phyloP scores from a whole-genome alignment of 768 basidiomycete genomes.

The Omphalotus guepiniiformis region DNA sequence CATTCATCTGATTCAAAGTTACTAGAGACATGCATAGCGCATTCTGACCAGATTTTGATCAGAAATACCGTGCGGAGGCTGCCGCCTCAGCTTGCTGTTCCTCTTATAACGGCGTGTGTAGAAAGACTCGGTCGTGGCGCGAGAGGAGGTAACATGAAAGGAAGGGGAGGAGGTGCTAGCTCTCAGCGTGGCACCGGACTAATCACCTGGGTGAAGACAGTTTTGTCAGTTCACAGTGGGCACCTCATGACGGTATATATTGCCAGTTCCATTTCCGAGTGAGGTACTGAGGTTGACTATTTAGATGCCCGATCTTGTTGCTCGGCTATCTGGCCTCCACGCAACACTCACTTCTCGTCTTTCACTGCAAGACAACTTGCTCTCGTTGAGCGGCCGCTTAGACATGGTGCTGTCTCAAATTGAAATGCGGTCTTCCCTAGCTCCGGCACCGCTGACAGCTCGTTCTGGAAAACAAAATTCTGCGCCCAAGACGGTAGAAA shows the following conservation, averaged over 20 bases:
- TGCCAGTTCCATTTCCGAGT: conserved; percentile 1
- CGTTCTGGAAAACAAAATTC: conserved; percentile 32
- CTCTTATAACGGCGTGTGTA: conserved; percentile 82
- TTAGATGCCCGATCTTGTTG: conserved; percentile 91
- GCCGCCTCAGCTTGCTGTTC: conserved; percentile 83
- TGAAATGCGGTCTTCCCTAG: conserved; percentile 76
- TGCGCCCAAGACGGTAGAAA: conserved; percentile 20
- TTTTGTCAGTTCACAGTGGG: conserved; percentile 80
- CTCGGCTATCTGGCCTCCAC: conserved; percentile 81
- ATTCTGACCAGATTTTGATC: conserved; percentile 79
- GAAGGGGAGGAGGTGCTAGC: conserved; percentile 75
- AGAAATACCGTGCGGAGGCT: conserved; percentile 82
- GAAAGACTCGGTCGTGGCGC: conserved; percentile 81
- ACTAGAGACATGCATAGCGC: conserved; percentile 80
- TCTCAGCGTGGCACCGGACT: conserved; percentile 70
- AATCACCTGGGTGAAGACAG: conserved; percentile 75
- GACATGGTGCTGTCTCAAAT: conserved; percentile 95
- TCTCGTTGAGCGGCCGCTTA: conserved; percentile 83
- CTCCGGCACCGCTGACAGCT: conserved; percentile 50
- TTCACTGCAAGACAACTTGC: conserved; percentile 76
- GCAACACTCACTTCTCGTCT: conserved; percentile 75
- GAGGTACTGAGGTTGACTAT: conserved; percentile 8
- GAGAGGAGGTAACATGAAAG: conserved; percentile 68
- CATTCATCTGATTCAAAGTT: conserved; percentile 91
- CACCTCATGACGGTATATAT: conserved; percentile 88